Evolutionary conservation across 2,329 filamentous ascomycete species (phyloP).

Genomic region (Aureobasidium sp.): DNA sequence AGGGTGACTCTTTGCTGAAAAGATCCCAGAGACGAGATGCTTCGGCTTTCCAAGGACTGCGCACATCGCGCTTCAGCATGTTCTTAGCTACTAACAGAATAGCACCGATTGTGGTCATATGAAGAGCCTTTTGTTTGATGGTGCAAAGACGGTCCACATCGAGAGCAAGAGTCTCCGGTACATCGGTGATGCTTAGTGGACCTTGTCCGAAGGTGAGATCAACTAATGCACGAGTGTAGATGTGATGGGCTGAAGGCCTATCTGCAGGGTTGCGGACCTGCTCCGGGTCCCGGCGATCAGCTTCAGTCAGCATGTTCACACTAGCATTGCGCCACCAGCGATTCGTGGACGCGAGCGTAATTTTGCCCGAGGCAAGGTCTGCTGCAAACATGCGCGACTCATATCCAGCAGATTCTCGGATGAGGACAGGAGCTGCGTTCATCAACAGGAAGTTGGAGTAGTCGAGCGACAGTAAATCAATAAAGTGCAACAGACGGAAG

Average conservation of each 20-base stretch:
- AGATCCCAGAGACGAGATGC: conserved; percentile 63
- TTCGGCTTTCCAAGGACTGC: conserved; percentile 69
- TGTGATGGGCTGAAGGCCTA: conserved; percentile 59
- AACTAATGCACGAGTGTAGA: conserved; percentile 69
- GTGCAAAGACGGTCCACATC: conserved; percentile 58
- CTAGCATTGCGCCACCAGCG: conserved; percentile 60
- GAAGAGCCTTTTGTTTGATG: conserved; percentile 51
- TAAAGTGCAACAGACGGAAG: conserved; percentile 66
- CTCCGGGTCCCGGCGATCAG: conserved; percentile 61
- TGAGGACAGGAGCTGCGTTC: conserved; percentile 62
- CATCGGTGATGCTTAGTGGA: conserved; percentile 45
- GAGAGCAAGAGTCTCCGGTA: conserved; percentile 68
- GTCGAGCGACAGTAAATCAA: conserved; percentile 71
- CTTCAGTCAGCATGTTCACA: conserved; percentile 58
- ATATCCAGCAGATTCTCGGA: conserved; percentile 64
- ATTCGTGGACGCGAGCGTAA: conserved; percentile 54
- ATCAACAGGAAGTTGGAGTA: conserved; percentile 76
- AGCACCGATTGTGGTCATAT: conserved; percentile 65
- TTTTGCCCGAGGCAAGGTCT: conserved; percentile 51
- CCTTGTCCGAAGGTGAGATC: conserved; percentile 65
- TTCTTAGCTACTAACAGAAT: conserved; percentile 77
- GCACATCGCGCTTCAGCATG: conserved; percentile 71
- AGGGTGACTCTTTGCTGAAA: conserved; percentile 42
- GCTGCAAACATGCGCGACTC: conserved; percentile 66
- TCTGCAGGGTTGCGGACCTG: conserved; percentile 55